phyloP scores from a whole-genome alignment of 2,329 filamentous ascomycete genomes.

The Diaporthe sp. region DNA sequence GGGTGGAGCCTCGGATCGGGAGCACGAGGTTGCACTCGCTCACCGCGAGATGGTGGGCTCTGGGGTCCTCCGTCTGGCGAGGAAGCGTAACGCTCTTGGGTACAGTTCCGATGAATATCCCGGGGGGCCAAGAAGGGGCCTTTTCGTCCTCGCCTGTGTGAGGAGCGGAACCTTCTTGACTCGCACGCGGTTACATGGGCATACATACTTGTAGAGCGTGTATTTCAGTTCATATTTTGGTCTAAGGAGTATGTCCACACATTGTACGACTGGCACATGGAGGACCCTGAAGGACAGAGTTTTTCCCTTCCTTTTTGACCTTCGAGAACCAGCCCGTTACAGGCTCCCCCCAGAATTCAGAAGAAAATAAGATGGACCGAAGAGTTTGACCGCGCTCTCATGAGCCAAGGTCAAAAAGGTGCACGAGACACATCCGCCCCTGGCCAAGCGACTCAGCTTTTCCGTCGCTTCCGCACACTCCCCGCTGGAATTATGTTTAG shows the following conservation, averaged over 20 bases:
- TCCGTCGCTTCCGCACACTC: not conserved
- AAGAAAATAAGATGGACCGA: not conserved
- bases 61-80: not conserved
- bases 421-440: not conserved
- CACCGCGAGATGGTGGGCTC: not conserved
- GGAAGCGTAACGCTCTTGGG: not conserved
- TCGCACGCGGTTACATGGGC: not conserved
- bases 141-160: not conserved
- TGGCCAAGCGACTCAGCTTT: not conserved
- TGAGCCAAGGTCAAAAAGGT: not conserved
- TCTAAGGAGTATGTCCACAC: not conserved
- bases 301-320: not conserved
- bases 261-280: not conserved
- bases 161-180: constrained; percentile 16
- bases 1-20: constrained; percentile 25
- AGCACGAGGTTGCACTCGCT: constrained; percentile 18
- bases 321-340: no score
- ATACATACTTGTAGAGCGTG: not conserved
- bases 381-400: not conserved
- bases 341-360: not conserved
- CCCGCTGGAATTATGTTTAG: not conserved
- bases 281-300: not conserved
- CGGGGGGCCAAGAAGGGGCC: not conserved
- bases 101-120: not conserved
- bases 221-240: not conserved